phyloP scores from a whole-genome alignment of 2,329 filamentous ascomycete species.

The Fusarium ramigenum region DNA sequence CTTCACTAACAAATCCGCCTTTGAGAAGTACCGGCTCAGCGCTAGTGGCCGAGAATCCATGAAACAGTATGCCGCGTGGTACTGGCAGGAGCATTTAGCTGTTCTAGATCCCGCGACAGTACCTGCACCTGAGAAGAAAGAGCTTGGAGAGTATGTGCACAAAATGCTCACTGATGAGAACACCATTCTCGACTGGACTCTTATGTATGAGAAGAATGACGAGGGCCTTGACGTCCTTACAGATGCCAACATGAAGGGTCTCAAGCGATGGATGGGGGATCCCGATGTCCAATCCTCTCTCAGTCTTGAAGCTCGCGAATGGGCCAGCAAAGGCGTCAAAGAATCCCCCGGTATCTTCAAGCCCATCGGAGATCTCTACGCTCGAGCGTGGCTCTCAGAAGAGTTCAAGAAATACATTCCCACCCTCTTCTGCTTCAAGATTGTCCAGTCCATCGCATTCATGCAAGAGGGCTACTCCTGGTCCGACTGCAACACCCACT shows the following conservation, averaged over 20 bases:
- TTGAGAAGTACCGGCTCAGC: slow-evolving; percentile 42
- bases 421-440: slow-evolving; percentile 54
- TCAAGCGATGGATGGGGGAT: slow-evolving; percentile 51
- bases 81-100: slow-evolving; percentile 55
- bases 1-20: slow-evolving; percentile 49
- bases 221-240: slow-evolving; percentile 55
- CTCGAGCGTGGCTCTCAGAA: slow-evolving; percentile 50
- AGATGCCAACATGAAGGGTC: slow-evolving; percentile 50
- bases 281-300: slow-evolving; percentile 46
- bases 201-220: slow-evolving; percentile 52
- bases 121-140: slow-evolving; percentile 43
- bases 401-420: slow-evolving; percentile 50
- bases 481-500: slow-evolving; percentile 49
- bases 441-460: slow-evolving; percentile 53
- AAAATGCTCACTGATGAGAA: slow-evolving; percentile 51
- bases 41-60: slow-evolving; percentile 43
- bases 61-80: slow-evolving; percentile 55
- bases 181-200: slow-evolving; percentile 53
- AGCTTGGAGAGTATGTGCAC: slow-evolving; percentile 47
- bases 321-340: slow-evolving; percentile 42
- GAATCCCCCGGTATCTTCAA: slow-evolving; percentile 48
- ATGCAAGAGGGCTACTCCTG: slow-evolving; percentile 52
- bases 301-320: slow-evolving; percentile 42
- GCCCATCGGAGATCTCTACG: slow-evolving; percentile 52
- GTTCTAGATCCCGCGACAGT: slow-evolving; percentile 46